phyloP scores from a whole-genome alignment of 2,329 filamentous ascomycete genomes.

The Pseudogymnoascus verrucosus region DNA sequence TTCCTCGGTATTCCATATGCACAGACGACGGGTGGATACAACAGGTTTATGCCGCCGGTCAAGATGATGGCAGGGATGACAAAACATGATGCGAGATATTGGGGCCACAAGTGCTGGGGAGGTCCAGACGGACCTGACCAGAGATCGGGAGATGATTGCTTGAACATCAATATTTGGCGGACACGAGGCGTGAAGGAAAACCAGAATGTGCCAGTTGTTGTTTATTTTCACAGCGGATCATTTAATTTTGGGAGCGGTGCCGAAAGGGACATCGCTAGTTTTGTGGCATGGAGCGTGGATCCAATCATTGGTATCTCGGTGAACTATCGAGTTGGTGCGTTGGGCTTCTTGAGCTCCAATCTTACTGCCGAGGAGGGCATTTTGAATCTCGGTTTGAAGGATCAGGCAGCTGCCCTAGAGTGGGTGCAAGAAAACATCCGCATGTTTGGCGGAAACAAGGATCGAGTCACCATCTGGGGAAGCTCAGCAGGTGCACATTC shows the following conservation, averaged over 20 bases:
- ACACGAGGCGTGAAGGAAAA: conserved; percentile 22
- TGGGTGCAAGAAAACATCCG: conserved; percentile 56
- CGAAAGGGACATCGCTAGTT: conserved; percentile 50
- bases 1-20: conserved; percentile 43
- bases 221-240: conserved; percentile 56
- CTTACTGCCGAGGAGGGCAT: conserved; percentile 44
- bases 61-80: conserved; percentile 25
- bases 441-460: conserved; percentile 51
- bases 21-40: conserved; percentile 36
- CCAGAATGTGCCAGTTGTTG: conserved; percentile 39
- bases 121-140: conserved; percentile 7
- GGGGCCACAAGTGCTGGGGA: background rate
- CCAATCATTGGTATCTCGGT: conserved; percentile 49
- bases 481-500: conserved; percentile 56
- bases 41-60: conserved; percentile 38
- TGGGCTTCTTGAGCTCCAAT: conserved; percentile 59
- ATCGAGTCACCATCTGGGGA: conserved; percentile 54
- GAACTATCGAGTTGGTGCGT: conserved; percentile 53
- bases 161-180: conserved; percentile 44
- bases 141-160: conserved; percentile 40
- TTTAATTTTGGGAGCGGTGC: conserved; percentile 48
- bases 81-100: background rate
- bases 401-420: conserved; percentile 49
- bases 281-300: conserved; percentile 45
- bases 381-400: conserved; percentile 56